Conservation (phyloP, 1,284 basidiomycete species). For the Ustilago trichophora region DNA sequence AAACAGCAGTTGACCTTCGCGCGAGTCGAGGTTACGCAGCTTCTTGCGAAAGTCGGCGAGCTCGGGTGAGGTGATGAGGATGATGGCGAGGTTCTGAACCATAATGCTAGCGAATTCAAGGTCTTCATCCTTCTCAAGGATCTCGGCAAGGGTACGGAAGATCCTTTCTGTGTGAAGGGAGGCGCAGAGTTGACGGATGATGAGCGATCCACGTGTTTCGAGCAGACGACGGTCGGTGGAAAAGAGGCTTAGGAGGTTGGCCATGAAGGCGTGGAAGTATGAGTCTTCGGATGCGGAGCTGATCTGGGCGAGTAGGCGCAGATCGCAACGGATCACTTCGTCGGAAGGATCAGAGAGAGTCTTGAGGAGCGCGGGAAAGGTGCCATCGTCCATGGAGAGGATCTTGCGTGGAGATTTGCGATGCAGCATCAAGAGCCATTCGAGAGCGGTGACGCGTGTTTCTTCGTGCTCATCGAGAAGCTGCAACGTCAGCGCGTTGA, state of each 20-base stretch:
- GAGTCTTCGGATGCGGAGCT: conserved; percentile 87
- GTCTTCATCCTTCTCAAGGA: conserved; percentile 98
- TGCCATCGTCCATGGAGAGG: conserved; percentile 93
- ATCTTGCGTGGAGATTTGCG: conserved; percentile 97
- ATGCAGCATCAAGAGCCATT: conserved; percentile 99
- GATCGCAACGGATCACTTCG: conserved; percentile 94
- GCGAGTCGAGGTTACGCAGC: conserved; percentile 86
- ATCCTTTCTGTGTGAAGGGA: conserved; percentile 95
- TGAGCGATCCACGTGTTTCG: conserved; percentile 91
- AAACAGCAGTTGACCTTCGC: conserved; percentile 91
- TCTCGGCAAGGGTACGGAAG: conserved; percentile 94
- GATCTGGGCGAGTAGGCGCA: conserved; percentile 95
- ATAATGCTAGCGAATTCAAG: conserved; percentile 96
- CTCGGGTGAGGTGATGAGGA: conserved; percentile 95
- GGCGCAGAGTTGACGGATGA: conserved; percentile 92
- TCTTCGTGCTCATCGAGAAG: conserved; percentile 96
- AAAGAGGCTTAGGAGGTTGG: conserved; percentile 91
- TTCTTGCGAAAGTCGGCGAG: conserved; percentile 90
- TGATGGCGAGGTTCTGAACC: conserved; percentile 95
- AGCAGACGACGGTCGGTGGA: conserved; percentile 90
- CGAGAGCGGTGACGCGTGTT: conserved; percentile 90
- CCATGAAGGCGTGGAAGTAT: conserved; percentile 95
- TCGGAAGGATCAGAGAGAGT: conserved; percentile 96
- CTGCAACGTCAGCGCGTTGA: conserved; percentile 89
- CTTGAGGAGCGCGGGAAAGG: conserved; percentile 92